Evolutionary conservation across 225 moss, liverwort and hornwort species (phyloP).

Genomic region (Anthoceros angustus): DNA sequence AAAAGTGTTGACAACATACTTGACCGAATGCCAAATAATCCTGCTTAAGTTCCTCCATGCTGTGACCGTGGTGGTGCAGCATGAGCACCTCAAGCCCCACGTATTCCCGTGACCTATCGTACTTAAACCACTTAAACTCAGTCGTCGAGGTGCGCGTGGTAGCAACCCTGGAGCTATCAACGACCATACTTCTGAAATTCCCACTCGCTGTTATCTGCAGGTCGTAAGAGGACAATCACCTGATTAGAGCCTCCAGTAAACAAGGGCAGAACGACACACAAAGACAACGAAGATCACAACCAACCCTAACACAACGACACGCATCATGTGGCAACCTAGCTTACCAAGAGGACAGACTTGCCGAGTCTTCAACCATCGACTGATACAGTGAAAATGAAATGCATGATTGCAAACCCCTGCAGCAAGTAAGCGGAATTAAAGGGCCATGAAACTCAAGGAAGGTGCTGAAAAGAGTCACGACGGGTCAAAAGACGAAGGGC

Average conservation of each 20-base stretch:
- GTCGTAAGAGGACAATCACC: neutral
- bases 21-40: too few relatives aligned
- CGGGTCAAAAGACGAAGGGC: neutral
- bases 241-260: neutral
- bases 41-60: too few relatives aligned
- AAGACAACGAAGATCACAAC: neutral
- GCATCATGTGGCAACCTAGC: neutral
- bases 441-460: neutral
- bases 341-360: slow-evolving; percentile 79
- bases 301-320: neutral
- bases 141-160: too few relatives aligned
- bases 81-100: too few relatives aligned
- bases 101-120: too few relatives aligned
- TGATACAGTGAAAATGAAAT: slow-evolving; percentile 89
- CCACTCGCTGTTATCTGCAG: slow-evolving; percentile 69
- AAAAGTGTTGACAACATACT: too few relatives aligned
- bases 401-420: slow-evolving; percentile 93
- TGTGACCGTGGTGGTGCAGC: too few relatives aligned
- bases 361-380: slow-evolving; percentile 89
- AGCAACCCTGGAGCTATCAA: slow-evolving; percentile 5
- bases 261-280: neutral
- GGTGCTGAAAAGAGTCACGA: neutral
- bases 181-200: slow-evolving; percentile 80
- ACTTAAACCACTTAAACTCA: too few relatives aligned
- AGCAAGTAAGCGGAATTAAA: neutral